Conservation (phyloP, 306 rosid species). For the Alnus glutinosa region DNA sequence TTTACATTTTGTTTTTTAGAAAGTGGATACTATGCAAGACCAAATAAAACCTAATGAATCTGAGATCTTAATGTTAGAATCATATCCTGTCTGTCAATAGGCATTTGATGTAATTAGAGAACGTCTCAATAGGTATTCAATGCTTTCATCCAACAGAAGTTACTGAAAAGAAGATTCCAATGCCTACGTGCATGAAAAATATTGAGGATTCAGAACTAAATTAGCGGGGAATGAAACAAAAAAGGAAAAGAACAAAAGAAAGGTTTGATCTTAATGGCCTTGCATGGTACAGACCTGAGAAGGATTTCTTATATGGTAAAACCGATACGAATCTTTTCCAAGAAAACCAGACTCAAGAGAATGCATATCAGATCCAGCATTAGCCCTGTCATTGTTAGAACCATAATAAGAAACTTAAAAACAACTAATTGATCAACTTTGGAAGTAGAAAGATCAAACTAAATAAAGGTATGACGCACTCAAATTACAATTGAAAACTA, state of each 20-base stretch:
- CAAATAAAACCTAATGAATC: background rate
- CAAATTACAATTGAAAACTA: background rate
- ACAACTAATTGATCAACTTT: background rate
- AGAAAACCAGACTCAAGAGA: slow-evolving; percentile 33
- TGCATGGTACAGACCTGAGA: slow-evolving; percentile 59
- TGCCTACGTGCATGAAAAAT: background rate
- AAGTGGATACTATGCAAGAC: background rate
- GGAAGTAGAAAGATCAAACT: background rate
- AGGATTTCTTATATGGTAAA: slow-evolving; percentile 69
- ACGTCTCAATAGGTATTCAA: background rate
- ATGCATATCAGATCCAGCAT: slow-evolving; percentile 43
- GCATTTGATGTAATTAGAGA: background rate
- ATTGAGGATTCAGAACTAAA: background rate
- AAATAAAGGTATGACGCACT: background rate
- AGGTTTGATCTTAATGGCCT: background rate
- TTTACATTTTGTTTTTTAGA: background rate
- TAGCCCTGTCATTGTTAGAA: slow-evolving; percentile 43
- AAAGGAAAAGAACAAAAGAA: slow-evolving; percentile 1
- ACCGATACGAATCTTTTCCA: slow-evolving; percentile 47
- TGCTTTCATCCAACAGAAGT: background rate
- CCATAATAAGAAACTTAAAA: background rate
- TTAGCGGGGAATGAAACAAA: background rate
- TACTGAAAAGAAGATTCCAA: background rate
- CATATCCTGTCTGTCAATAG: background rate
- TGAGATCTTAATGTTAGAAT: background rate